Evolutionary conservation across 164 flowering plant genomes (phyloP).

Genomic region (Sedum album): DNA sequence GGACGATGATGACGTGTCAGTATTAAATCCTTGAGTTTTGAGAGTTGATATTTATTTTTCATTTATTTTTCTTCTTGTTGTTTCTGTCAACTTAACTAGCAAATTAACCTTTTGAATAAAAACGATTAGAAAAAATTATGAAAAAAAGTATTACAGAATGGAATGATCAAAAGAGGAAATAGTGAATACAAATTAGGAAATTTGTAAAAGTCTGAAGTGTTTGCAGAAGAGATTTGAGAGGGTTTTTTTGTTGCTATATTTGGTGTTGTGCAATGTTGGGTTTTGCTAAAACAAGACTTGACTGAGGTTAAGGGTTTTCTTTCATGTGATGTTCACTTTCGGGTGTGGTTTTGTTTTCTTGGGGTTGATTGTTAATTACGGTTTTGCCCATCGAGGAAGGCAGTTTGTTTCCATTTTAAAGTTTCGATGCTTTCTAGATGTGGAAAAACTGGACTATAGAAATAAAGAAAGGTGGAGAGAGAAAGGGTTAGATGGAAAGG

Average conservation of each 20-base stretch:
- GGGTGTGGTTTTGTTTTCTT: background rate
- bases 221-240: background rate
- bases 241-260: background rate
- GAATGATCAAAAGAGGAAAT: background rate
- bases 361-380: background rate
- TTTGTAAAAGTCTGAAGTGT: background rate
- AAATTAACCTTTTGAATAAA: background rate
- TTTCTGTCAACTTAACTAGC: background rate
- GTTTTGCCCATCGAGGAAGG: background rate
- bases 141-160: background rate
- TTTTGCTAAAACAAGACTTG: conserved; percentile 3
- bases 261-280: background rate
- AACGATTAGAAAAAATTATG: background rate
- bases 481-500: conserved; percentile 1
- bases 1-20: background rate
- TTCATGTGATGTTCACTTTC: background rate
- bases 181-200: background rate
- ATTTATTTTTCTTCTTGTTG: background rate
- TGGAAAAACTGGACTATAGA: background rate
- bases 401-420: background rate
- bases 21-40: background rate
- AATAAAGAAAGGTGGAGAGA: conserved; percentile 5
- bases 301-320: background rate
- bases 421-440: conserved; percentile 1
- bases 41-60: too few relatives aligned